Base-by-base conservation (phyloP, 495 filamentous ascomycete genomes). In the Lepraria neglecta region DNA sequence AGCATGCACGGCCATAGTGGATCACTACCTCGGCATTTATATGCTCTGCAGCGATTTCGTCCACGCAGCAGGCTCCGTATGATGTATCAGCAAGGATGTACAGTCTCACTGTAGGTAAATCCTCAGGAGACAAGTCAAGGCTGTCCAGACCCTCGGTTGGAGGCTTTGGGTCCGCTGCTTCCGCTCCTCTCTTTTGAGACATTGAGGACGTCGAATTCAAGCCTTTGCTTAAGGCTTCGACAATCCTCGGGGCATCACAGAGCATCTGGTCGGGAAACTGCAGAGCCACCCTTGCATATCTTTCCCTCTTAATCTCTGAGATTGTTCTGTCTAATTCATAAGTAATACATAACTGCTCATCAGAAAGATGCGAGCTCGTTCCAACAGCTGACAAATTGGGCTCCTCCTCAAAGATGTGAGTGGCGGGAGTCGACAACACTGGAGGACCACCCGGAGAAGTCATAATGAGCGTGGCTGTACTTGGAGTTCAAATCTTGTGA, bases 221-320 rank as follows among this genome's bases (percentile, higher is more conserved):
- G 35, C 33, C 69, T 56, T 69, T 61, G 30, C 60, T 71, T 55
- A 98, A 75, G 12, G 82, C 72, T 48, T 85, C 83, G 64, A 87
- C 91, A 1, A 97, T 89, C 61, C 86, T 78, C 12, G 90, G 88
- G 11, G 87, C 90, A 81, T 97, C 91, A 0, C 80, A 76, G 31
- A 99, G 75, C 87, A 97, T 91, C 14, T 83, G 78, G 75, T 99
- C 94, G 12, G 94, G 95, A 68, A 99, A 97, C 66, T 99, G 94
- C 2, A 99, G 77, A 10, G 90, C 94, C 52, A 97, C 84, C 45
- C 87, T 82, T 58, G 74, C 82, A 77, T 90, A 96, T 69, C 78
- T 80, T 54, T 84, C 84, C 52, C 80, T 71, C 31, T 76, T 74
- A 31, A 98, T 87, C 69, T 96, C 89, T 19, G 76, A 70, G 54